Evolutionary conservation across 495 filamentous ascomycete genomes (phyloP), one percentile per base, ranked within the genome.

Genomic region (Penicillium simplicissimum): DNA sequence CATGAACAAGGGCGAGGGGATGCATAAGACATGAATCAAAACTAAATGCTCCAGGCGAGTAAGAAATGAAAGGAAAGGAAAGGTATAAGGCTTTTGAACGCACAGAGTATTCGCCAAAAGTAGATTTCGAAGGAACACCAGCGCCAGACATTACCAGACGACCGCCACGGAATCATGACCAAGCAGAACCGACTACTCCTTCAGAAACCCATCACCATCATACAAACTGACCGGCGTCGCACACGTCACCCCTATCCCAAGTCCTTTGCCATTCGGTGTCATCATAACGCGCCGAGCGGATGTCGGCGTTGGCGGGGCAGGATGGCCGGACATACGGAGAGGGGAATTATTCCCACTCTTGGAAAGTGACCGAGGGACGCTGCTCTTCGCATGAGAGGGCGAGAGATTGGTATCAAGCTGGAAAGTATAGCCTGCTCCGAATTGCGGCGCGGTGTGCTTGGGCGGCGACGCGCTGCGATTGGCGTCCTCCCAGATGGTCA

Each of bases 121-220:
- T 49, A 62, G 53, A 58, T 48, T 48, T 47, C 31, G 7, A 31
- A 59, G 25, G 58, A 52, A 62, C 52, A 13, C 43, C 35, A 19
- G 40, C 19, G 34, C 14, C 56, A 55, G 55, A 54, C 9, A 23
- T 13, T 10, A 23, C 28, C 10, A 53, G 55, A 64, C 25, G 52
- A 58, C 31, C 51, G 1, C 28, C 28, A 17, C 31, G 33, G 38
- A 52, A 40, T 42, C 8, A 45, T n/a, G 47, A 51, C 13, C 63
- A 56, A 45, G 15, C 23, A 37, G 10, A 40, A 47, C 23, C 25
- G 35, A 19, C 60, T 65, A 78, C 62, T 82, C 81, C 54, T 72
- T 76, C 54, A 82, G 56, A 60, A 83, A 82, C 10, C 81, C 81
- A 54, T 81, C 76, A 11, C 74, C 71, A 61, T 83, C 81, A 59